Evolutionary conservation across 257 asterid species (phyloP).

Genomic region (Paraleonurus japonicus): DNA sequence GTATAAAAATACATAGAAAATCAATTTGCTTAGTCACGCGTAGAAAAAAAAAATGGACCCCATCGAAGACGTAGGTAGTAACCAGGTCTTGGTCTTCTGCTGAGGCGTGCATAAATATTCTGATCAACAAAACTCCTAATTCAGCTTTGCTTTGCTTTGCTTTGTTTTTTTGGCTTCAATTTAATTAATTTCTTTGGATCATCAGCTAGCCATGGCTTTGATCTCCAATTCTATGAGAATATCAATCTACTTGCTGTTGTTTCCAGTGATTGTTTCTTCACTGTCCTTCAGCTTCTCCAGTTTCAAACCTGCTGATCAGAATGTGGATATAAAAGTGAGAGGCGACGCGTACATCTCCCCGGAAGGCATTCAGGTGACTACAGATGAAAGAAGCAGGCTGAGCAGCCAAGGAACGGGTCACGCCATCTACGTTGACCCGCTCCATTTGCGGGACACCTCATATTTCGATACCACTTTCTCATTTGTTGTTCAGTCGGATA

Average conservation of each 20-base stretch:
- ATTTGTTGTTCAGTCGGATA: neutral
- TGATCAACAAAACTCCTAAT: no score
- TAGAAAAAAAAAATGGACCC: neutral
- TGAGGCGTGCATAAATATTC: no score
- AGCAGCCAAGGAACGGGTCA: neutral
- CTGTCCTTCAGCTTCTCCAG: constrained; percentile 19
- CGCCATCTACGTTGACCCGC: neutral
- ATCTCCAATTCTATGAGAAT: neutral
- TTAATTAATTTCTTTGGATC: no score
- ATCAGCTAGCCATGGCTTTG: no score
- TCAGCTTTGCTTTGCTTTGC: no score
- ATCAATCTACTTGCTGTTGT: neutral
- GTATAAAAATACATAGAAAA: no score
- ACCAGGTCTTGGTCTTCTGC: neutral
- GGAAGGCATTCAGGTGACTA: constrained; percentile 10
- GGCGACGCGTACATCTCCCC: constrained; percentile 9
- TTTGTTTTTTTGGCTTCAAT: no score
- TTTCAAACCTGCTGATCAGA: neutral
- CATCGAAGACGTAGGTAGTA: neutral
- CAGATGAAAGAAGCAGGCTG: neutral
- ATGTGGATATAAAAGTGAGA: neutral
- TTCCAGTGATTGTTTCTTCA: neutral
- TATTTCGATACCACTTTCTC: constrained; percentile 6
- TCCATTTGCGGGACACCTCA: constrained; percentile 6
- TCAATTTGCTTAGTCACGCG: neutral